phyloP scores from a whole-genome alignment of 768 basidiomycete genomes.

The Daedaleopsis nitida region DNA sequence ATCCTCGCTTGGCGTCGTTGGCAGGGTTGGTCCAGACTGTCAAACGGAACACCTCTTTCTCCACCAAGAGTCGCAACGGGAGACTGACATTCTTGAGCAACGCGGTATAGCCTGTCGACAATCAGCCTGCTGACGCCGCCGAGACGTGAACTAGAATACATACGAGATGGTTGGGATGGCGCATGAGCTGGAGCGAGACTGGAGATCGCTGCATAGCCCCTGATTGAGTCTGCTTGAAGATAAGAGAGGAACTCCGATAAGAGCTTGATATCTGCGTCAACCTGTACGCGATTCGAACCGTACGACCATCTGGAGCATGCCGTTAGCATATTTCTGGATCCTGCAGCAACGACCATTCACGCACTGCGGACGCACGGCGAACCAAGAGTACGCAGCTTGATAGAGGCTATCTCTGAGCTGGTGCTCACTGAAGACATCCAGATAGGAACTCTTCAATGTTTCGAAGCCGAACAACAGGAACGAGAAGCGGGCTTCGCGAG shows the following conservation, averaged over 20 bases:
- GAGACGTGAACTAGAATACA: slow-evolving; percentile 35
- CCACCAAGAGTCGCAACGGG: slow-evolving; percentile 81
- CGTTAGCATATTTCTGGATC: not conserved
- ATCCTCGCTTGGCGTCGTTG: slow-evolving; percentile 71
- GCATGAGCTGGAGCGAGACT: slow-evolving; percentile 60
- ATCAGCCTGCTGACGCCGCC: slow-evolving; percentile 5
- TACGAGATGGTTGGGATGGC: slow-evolving; percentile 29
- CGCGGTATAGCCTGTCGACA: slow-evolving; percentile 50
- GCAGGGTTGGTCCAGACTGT: slow-evolving; percentile 90
- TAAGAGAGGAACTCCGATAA: slow-evolving; percentile 82
- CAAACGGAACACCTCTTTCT: slow-evolving; percentile 87
- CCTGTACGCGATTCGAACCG: slow-evolving; percentile 90
- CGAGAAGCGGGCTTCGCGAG: slow-evolving; percentile 88
- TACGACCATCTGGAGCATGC: slow-evolving; percentile 78
- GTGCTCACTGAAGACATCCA: slow-evolving; percentile 83
- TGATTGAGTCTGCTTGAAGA: slow-evolving; percentile 71
- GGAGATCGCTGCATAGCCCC: slow-evolving; percentile 57
- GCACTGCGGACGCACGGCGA: slow-evolving; percentile 90
- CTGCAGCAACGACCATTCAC: slow-evolving; percentile 28
- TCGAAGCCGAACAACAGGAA: slow-evolving; percentile 94
- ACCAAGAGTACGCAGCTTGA: slow-evolving; percentile 86
- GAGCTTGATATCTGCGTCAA: slow-evolving; percentile 86
- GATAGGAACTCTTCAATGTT: slow-evolving; percentile 80
- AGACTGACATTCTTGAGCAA: slow-evolving; percentile 69
- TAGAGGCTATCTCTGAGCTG: slow-evolving; percentile 76